Conservation (phyloP, 2,329 filamentous ascomycete species). For the Tolypocladium cylindrosporum region DNA sequence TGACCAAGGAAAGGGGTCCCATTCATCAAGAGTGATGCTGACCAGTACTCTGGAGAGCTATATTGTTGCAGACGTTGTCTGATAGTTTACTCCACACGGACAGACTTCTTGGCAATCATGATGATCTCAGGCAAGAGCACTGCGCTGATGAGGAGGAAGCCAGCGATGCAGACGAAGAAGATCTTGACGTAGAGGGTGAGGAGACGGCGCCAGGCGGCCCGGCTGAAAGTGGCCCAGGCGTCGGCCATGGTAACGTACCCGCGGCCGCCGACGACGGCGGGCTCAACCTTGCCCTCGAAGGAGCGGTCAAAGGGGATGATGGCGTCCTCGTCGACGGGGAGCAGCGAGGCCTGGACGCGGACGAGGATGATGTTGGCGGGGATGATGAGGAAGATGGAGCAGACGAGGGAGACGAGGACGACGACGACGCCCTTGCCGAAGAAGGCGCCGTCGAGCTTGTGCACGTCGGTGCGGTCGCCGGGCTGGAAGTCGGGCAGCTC, state of each 20-base stretch:
- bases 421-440: conserved; percentile 35
- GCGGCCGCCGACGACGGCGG: conserved; percentile 62
- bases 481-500: conserved; percentile 24
- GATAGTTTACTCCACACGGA: conserved; percentile 1
- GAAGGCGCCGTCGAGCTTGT: conserved; percentile 17
- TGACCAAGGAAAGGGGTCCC: neutral
- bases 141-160: conserved; percentile 32
- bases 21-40: too few relatives aligned
- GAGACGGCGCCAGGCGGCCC: conserved; percentile 61
- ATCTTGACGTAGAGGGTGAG: conserved; percentile 69
- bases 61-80: neutral
- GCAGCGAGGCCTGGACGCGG: conserved; percentile 78
- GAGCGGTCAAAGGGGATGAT: conserved; percentile 87
- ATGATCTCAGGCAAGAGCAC: conserved; percentile 43
- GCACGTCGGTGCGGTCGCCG: conserved; percentile 19
- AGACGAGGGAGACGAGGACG: conserved; percentile 32
- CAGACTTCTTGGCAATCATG: conserved; percentile 20
- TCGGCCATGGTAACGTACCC: conserved; percentile 63
- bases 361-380: conserved; percentile 68
- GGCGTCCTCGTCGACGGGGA: conserved; percentile 70
- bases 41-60: too few relatives aligned
- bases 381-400: conserved; percentile 56
- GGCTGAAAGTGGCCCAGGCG: conserved; percentile 71
- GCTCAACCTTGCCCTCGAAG: conserved; percentile 67
- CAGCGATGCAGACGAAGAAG: conserved; percentile 40